Evolutionary conservation across 2,329 filamentous ascomycete genomes (phyloP).

Genomic region (Arthrinium phaeospermum): DNA sequence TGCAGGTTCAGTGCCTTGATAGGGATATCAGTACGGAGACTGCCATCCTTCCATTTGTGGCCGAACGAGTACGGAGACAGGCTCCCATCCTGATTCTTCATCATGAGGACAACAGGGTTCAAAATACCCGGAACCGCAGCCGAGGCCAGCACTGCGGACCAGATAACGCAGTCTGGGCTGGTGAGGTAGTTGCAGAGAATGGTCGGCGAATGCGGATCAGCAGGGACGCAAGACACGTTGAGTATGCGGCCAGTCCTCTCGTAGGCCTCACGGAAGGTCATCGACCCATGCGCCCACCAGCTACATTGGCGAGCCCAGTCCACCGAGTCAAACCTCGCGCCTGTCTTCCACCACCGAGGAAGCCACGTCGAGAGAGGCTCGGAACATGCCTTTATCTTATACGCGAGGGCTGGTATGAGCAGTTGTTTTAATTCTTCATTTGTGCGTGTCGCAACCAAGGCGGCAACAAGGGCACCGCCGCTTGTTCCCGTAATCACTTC

Average conservation of each 20-base stretch:
- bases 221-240: constrained; percentile 94
- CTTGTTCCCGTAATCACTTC: constrained; percentile 97
- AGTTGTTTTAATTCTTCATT: constrained; percentile 88
- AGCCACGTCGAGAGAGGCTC: constrained; percentile 80
- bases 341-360: constrained; percentile 87
- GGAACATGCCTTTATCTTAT: constrained; percentile 82
- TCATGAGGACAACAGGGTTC: constrained; percentile 91
- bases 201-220: constrained; percentile 89
- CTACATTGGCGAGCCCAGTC: constrained; percentile 85
- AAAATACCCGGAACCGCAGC: constrained; percentile 95
- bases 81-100: constrained; percentile 79
- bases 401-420: constrained; percentile 84
- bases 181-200: constrained; percentile 97
- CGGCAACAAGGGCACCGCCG: constrained; percentile 89
- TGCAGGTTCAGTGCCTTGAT: constrained; percentile 92
- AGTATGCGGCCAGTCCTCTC: constrained; percentile 91
- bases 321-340: constrained; percentile 90
- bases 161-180: constrained; percentile 95
- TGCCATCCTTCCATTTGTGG: constrained; percentile 99
- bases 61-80: constrained; percentile 93
- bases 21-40: constrained; percentile 91
- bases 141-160: constrained; percentile 94
- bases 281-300: constrained; percentile 91
- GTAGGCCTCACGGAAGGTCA: constrained; percentile 95
- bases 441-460: constrained; percentile 84